Base-by-base conservation (phyloP, 495 filamentous ascomycete genomes). In the Tuber borchii region DNA sequence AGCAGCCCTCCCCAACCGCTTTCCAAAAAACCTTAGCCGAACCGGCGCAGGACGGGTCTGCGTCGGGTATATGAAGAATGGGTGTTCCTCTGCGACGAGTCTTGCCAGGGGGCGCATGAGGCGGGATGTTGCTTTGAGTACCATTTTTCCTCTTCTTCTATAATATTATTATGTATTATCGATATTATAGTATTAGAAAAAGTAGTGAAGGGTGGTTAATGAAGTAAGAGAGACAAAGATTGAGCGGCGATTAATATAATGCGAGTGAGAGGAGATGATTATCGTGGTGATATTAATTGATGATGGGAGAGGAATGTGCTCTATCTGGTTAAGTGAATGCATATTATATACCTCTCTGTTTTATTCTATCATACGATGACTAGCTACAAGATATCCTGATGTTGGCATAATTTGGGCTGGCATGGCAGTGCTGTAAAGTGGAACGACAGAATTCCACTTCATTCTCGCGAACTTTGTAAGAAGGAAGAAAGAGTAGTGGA, bases 1-100 rank as follows among this genome's bases (percentile, higher is more conserved):
- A 31, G 77, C 79, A 56, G 74, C 51, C 43, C 79, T 71, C 39
- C 71, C 75, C 26, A 79, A 19, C 34, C 77, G 75, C n/a, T 73
- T 65, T 12, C 71, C 69, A 12, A 77, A 79, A 42, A 79, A 81
- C 16, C n/a, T 73, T 31, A 72, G 43, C 19, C 70, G 39, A n/a
- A 79, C 69, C 19, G 75, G 79, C 0, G 73, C 65, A 19, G 72
- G 65, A 14, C 45, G 61, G n/a, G 70, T 65, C n/a, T 61, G 75
- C 37, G 43, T 71, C 34, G 77, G 77, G 65, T 73, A 75, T 45
- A 77, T 79, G 73, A 81, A 81, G 74, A 73, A 81, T 1, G 77
- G 77, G 43, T 79, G 79, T 68, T 72, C 51, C 42, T 79, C 79
- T n/a, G 76, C 48, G 68, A 79, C 61, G 2, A 79, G 31, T 45